phyloP scores from a whole-genome alignment of 495 filamentous ascomycete genomes.

The Penicillium goetzii region DNA sequence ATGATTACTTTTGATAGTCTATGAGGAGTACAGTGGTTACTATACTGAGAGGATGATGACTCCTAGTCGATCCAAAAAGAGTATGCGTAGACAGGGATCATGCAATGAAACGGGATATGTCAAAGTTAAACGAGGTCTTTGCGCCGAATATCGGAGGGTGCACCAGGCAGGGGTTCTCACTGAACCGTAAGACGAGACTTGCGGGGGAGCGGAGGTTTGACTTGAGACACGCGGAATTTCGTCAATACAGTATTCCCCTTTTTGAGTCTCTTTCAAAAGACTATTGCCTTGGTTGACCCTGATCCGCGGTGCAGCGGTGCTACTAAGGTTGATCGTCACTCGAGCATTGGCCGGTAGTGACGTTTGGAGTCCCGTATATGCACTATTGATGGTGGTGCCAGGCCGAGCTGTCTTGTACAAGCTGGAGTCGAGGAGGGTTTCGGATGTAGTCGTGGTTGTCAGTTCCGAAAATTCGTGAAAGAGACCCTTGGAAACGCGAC shows the following conservation, averaged over 20 bases:
- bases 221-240: not conserved
- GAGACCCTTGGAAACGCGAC: not conserved
- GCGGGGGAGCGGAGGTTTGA: slow-evolving; percentile 3
- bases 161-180: not conserved
- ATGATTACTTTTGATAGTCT: not conserved
- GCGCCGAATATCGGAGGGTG: slow-evolving; percentile 11
- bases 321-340: not conserved
- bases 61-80: not conserved
- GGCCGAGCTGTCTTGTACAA: not conserved
- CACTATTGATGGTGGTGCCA: not conserved
- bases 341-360: not conserved
- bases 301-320: not conserved
- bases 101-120: not conserved
- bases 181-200: not conserved
- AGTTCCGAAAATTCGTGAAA: not conserved
- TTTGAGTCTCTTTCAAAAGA: slow-evolving; percentile 2
- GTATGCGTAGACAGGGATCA: not conserved
- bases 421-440: not conserved
- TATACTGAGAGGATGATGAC: not conserved
- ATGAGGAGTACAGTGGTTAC: not conserved
- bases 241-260: not conserved
- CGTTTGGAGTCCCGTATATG: not conserved
- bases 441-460: not conserved
- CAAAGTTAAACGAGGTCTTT: not conserved
- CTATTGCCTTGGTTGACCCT: not conserved